Evolutionary conservation across 1,284 basidiomycete species (phyloP).

Genomic region (Naganishia sp.): DNA sequence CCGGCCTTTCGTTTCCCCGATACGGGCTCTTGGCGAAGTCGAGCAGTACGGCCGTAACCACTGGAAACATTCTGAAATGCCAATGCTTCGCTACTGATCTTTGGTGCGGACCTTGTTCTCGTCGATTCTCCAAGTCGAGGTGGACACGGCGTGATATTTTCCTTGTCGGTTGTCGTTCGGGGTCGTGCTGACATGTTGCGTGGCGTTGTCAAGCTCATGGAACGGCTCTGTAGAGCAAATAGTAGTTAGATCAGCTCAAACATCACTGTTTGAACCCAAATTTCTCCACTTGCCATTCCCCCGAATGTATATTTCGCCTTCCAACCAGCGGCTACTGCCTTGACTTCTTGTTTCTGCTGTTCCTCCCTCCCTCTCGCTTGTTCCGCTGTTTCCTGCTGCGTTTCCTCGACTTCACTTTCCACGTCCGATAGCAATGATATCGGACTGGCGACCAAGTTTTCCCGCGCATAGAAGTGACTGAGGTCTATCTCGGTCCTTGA

Average conservation of each 20-base stretch:
- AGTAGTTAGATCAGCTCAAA: no score
- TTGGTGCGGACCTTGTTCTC: conserved; percentile 5
- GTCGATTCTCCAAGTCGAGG: neutral
- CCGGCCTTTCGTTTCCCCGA: conserved; percentile 14
- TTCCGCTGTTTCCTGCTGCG: conserved; percentile 33
- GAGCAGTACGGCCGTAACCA: conserved; percentile 14
- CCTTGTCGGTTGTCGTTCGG: neutral
- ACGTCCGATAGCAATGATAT: conserved; percentile 31
- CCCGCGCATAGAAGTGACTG: conserved; percentile 11
- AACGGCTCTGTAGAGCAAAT: neutral
- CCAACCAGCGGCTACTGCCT: conserved; percentile 47
- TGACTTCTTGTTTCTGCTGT: conserved; percentile 39
- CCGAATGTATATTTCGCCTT: conserved; percentile 47
- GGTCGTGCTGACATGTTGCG: neutral
- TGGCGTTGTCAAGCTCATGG: conserved; percentile 3
- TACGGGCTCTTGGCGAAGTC: neutral
- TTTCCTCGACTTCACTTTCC: conserved; percentile 32
- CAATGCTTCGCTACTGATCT: conserved; percentile 15
- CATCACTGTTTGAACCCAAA: neutral
- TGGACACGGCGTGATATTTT: conserved; percentile 4
- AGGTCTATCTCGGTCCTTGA: conserved; percentile 53
- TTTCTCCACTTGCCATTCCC: conserved; percentile 27
- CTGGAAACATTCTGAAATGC: conserved; percentile 8
- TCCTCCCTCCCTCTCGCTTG: conserved; percentile 32
- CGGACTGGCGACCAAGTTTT: conserved; percentile 15